Conservation (phyloP, 768 basidiomycete genomes). For the Tephrocybe rancida region DNA sequence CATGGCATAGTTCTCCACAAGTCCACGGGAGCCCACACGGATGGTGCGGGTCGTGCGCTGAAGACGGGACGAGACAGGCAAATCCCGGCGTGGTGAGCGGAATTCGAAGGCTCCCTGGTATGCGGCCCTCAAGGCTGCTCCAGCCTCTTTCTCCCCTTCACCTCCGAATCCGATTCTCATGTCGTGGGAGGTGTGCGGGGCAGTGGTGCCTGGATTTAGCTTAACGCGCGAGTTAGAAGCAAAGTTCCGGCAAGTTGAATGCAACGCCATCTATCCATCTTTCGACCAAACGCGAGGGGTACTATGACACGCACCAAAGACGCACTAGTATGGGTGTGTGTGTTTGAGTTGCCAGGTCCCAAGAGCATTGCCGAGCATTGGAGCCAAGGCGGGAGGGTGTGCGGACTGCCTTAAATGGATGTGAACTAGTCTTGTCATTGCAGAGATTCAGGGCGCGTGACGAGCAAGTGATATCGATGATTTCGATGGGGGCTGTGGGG, state of each 20-base stretch:
- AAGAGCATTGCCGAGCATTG: neutral
- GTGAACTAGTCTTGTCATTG: neutral
- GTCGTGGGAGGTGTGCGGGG: neutral
- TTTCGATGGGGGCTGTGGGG: neutral
- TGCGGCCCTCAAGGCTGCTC: neutral
- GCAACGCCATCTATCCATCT: neutral
- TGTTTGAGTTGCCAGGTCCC: neutral
- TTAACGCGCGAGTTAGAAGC: neutral
- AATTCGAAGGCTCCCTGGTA: neutral
- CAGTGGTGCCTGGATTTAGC: neutral
- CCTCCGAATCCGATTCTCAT: slow-evolving; percentile 3
- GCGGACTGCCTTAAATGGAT: neutral
- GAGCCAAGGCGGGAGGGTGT: neutral
- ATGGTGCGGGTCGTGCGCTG: neutral
- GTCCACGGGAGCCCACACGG: neutral
- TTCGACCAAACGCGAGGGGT: neutral
- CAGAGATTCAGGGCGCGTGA: neutral
- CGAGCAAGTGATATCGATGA: neutral
- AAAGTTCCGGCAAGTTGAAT: neutral
- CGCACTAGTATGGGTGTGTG: neutral
- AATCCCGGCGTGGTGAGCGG: neutral
- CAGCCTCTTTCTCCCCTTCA: neutral
- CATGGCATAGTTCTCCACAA: neutral
- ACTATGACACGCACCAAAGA: neutral
- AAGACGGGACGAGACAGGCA: neutral